Evolutionary conservation across 106 monocot genomes (phyloP).

Genomic region (Xerophyta viscosa): DNA sequence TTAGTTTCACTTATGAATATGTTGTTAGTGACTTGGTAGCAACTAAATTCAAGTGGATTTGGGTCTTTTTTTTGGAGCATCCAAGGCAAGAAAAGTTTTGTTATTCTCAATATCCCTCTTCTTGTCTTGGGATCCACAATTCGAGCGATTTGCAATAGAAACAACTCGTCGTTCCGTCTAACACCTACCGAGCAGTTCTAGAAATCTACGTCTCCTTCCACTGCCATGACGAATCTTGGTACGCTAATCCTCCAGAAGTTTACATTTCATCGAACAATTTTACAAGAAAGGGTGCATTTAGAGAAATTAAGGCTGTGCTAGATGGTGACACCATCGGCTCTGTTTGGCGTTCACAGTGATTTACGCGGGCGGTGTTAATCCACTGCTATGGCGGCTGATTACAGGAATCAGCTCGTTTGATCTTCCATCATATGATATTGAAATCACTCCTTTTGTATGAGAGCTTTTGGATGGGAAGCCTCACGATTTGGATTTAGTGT

Average conservation of each 20-base stretch:
- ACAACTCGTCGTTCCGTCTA: constrained; percentile 44
- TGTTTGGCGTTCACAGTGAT: constrained; percentile 91
- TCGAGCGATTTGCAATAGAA: constrained; percentile 37
- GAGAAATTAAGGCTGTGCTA: constrained; percentile 53
- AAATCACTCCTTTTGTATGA: constrained; percentile 79
- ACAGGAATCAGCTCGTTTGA: constrained; percentile 83
- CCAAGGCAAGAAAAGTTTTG: too few relatives aligned
- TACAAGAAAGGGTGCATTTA: constrained; percentile 58
- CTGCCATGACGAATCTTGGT: constrained; percentile 80
- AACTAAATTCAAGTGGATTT: too few relatives aligned
- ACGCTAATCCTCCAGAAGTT: constrained; percentile 61
- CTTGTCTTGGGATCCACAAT: constrained; percentile 69
- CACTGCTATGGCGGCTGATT: constrained; percentile 90
- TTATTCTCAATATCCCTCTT: too few relatives aligned
- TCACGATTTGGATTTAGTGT: constrained; percentile 74
- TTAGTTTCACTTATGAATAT: too few relatives aligned
- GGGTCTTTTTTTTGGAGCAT: too few relatives aligned
- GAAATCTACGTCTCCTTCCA: constrained; percentile 85
- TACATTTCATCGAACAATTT: constrained; percentile 61
- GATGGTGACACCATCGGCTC: constrained; percentile 60
- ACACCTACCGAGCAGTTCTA: constrained; percentile 75
- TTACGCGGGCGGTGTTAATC: constrained; percentile 83
- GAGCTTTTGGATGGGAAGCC: constrained; percentile 64
- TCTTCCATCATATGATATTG: constrained; percentile 77
- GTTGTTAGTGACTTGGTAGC: too few relatives aligned